These are phyloP conservation scores for Wickerhamomyces pijperi DNA, from an alignment of 805 yeast genomes.

Conservation along the genomic window DNA sequence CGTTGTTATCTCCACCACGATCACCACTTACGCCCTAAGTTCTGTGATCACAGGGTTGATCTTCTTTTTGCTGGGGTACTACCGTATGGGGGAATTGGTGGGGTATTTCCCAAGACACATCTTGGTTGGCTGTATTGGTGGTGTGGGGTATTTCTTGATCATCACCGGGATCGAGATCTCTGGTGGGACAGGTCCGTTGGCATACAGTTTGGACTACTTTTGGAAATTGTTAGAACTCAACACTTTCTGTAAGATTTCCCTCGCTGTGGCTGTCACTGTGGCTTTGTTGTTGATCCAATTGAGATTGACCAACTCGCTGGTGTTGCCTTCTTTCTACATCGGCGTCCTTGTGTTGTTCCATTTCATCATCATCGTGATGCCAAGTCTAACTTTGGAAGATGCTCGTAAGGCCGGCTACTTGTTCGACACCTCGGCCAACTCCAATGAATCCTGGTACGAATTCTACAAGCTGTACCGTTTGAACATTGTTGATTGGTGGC, in stretches of 20 bases:
- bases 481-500: conserved; percentile 60
- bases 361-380: conserved; percentile 49
- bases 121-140: conserved; percentile 94
- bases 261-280: conserved; percentile 57
- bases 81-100: conserved; percentile 73
- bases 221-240: conserved; percentile 28
- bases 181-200: conserved; percentile 65
- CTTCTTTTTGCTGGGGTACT: conserved; percentile 67
- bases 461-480: conserved; percentile 71
- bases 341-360: conserved; percentile 63
- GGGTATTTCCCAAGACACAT: conserved; percentile 96
- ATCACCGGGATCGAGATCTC: conserved; percentile 88
- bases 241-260: conserved; percentile 51
- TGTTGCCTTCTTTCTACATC: conserved; percentile 76
- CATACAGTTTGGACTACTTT: conserved; percentile 50
- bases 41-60: conserved; percentile 80
- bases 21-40: conserved; percentile 74
- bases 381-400: conserved; percentile 45
- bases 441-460: conserved; percentile 77
- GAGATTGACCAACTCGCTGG: conserved; percentile 49
- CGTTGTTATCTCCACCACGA: conserved; percentile 71
- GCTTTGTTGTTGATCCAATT: conserved; percentile 54
- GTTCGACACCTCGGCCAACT: conserved; percentile 40
- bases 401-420: conserved; percentile 81
- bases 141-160: conserved; percentile 88